Base-by-base conservation (phyloP, 2,329 filamentous ascomycete species). In the Immersiporthe knoxdaviesiana region DNA sequence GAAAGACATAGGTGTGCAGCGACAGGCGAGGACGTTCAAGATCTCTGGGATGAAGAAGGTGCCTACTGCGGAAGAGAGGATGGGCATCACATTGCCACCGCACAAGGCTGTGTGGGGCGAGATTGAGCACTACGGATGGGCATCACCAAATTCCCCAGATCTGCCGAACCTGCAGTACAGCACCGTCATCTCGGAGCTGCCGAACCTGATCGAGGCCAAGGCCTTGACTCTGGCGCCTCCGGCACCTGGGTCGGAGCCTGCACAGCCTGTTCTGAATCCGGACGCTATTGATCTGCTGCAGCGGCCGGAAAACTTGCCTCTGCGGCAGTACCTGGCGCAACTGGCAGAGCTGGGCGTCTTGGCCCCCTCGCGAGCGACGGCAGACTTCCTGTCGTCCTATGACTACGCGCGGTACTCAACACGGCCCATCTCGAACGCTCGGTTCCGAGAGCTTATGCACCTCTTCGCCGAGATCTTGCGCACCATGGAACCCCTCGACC, bases 121-220 rank as follows among this genome's bases (percentile, higher is more conserved):
- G n/a, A 89, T 98, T 65, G 88, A 92, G 70, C 96, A 99, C 77
- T 84, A 89, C 21, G 96, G 95, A 65, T 98, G 96, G 95, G 91
- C 91, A 2, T 92, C 93, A 2, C 95, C 95, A 7, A 86, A 87
- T 39, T 91, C 89, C 0, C 82, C 87, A 11, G 92, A 96, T 76
- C 81, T 96, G 24, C 90, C 93, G 5, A 89, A 93, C 75, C 81
- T 98, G n/a, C 90, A 97, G 72, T 98, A 97, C 79, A 86, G 85
- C 74, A 89, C 89, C 1, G 93, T 99, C 32, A 84, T 97, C 24
- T 85, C 87, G 50, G 95, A 98, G 79, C 84, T 99, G 32, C 93
- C 94, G 1, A 91, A 97, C 76, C 85, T 98, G 37, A 92, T 98
- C 72, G 95, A 98, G 81, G 95, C 93, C 12, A 95, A 95, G 78